Evolutionary conservation across 176 grass and related monocot species (phyloP), one percentile per base, ranked within the genome.

Genomic region (Poa annua): DNA sequence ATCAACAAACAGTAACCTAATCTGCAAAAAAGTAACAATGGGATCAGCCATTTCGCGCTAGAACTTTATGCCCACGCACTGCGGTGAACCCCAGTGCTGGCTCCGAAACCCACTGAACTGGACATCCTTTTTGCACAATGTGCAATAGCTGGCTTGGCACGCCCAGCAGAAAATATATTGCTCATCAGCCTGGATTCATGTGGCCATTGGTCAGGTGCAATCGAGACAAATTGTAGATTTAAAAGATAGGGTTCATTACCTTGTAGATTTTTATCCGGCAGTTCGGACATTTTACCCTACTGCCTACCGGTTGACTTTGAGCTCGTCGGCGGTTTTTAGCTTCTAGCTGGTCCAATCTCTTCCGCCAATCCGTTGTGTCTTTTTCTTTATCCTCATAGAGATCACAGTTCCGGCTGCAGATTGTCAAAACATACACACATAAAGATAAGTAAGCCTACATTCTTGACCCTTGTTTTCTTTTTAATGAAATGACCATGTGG

Each of bases 91-190:
- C 11, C 50, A 86, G 44, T 83, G 86, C 53, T 45, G 64, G 71
- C 71, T 51, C 15, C 16, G 70, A 4, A 74, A 32, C 41, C 48
- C 76, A 19, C 12, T 88, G 4, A 33, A 38, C 8, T 52, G 16
- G 22, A 93, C 51, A 13, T 26, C 16, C 75, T 77, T 71, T 55
- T 75, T 84, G 78, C 85, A 83, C 19, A 88, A 19, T 5, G 81
- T 86, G 75, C 91, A 89, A 24, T 82, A 87, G 80, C 61, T 54
- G 32, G 17, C 66, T 79, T 67, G 74, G 68, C 88, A 93, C n/a
- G 82, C 74, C 88, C 91, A 88, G 51, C 91, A 90, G 79, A 80
- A 92, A n/a, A 88, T 90, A 19, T 85, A 86, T 68, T 71, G 85
- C 20, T 93, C 65, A 12, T 88, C 32, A 1, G 60, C 80, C 74